Evolutionary conservation across 257 asterid genomes (phyloP).

Genomic region (Fraxinus americana): DNA sequence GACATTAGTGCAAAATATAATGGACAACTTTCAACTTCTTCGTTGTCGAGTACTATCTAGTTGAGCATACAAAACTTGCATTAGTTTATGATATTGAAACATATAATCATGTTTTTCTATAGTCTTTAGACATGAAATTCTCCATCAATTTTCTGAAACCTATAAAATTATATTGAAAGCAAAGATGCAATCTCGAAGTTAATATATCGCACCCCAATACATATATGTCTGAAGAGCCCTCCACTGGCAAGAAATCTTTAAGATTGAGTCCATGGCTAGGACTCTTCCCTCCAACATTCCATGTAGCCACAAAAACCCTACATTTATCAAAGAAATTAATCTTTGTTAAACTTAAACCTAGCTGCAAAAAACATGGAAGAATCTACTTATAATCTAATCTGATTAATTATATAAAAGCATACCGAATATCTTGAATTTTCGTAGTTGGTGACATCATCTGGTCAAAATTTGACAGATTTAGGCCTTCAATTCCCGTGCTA

Average conservation of each 20-base stretch:
- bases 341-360: not conserved
- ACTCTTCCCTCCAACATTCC: slow-evolving; percentile 94
- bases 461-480: slow-evolving; percentile 51
- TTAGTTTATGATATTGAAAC: too few relatives aligned
- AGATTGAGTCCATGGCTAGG: slow-evolving; percentile 77
- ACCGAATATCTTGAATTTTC: slow-evolving; percentile 67
- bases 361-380: not conserved
- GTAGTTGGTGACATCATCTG: slow-evolving; percentile 53
- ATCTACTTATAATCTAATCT: slow-evolving; percentile 8
- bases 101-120: not conserved
- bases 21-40: too few relatives aligned
- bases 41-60: too few relatives aligned
- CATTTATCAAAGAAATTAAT: not conserved
- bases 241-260: slow-evolving; percentile 87
- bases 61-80: too few relatives aligned
- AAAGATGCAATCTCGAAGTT: not conserved
- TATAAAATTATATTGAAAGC: not conserved
- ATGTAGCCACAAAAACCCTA: slow-evolving; percentile 87
- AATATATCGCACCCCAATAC: slow-evolving; percentile 66
- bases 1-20: not conserved
- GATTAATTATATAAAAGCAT: not conserved
- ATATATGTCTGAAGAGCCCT: slow-evolving; percentile 83
- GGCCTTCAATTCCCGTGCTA: slow-evolving; percentile 53
- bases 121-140: not conserved
- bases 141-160: not conserved